Evolutionary conservation across 2,329 filamentous ascomycete species (phyloP).

Genomic region (Talaromyces atroroseus): DNA sequence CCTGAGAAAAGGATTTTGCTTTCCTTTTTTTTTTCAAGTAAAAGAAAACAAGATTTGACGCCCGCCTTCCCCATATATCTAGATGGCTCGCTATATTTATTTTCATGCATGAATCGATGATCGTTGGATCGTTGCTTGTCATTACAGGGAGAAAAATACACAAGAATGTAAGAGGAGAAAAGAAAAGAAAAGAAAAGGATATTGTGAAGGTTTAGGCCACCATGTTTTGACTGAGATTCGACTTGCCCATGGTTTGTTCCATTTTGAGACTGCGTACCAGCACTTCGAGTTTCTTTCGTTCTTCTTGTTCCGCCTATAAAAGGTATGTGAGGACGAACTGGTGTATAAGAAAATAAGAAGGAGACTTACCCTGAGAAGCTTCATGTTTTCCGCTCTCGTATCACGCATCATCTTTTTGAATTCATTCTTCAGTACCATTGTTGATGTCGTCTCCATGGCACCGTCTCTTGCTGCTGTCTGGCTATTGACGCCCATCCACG

Average conservation of each 20-base stretch:
- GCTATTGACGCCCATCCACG: slow-evolving; percentile 55
- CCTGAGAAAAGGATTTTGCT: neutral
- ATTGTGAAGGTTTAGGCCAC: slow-evolving; percentile 23
- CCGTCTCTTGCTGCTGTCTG: slow-evolving; percentile 40
- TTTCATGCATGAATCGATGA: neutral
- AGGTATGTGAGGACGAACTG: slow-evolving; percentile 5
- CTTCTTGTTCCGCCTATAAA: slow-evolving; percentile 63
- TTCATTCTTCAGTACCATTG: slow-evolving; percentile 64
- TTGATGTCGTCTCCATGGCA: slow-evolving; percentile 56
- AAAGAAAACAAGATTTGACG: neutral
- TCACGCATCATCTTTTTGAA: slow-evolving; percentile 80
- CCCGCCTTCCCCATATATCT: neutral
- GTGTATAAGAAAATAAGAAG: neutral
- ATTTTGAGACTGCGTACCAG: slow-evolving; percentile 50
- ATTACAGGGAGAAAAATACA: neutral
- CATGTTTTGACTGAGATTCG: slow-evolving; percentile 27
- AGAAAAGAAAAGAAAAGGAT: neutral
- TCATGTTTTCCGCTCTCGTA: slow-evolving; percentile 60
- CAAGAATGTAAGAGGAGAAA: slow-evolving; percentile 1
- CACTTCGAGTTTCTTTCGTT: slow-evolving; percentile 61
- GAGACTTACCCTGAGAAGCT: slow-evolving; percentile 56
- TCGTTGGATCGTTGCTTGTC: neutral
- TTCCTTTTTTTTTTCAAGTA: too few species aligned
- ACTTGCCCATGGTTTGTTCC: slow-evolving; percentile 35
- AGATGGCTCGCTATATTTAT: neutral